These are phyloP conservation scores for Rhizophora apiculata DNA, from an alignment of 345 rosid species.

Conservation along the genomic window DNA sequence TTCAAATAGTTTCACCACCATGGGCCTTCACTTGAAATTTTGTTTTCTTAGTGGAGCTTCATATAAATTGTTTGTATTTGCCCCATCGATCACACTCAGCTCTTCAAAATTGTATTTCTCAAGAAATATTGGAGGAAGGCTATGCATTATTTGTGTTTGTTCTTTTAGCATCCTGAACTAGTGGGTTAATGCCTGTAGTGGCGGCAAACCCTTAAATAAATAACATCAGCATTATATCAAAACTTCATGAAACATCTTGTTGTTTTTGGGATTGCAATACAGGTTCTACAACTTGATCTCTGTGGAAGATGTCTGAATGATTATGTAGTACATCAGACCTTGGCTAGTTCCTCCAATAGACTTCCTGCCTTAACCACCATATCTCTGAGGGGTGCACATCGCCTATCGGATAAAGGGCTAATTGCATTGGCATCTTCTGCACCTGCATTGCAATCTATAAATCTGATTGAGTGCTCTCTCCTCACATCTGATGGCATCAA, in stretches of 20 bases:
- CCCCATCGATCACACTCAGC: neutral
- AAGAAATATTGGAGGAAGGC: neutral
- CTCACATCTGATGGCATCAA: slow-evolving; percentile 35
- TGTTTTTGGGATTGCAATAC: slow-evolving; percentile 15
- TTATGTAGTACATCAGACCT: slow-evolving; percentile 18
- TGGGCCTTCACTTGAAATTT: too few species aligned
- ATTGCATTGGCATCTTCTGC: slow-evolving; percentile 25
- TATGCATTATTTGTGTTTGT: neutral
- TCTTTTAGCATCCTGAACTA: neutral
- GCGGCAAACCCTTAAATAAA: neutral
- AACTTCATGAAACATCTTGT: neutral
- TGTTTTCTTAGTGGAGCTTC: too few species aligned
- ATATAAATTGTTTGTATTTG: too few species aligned
- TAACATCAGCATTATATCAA: neutral
- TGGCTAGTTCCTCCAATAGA: slow-evolving; percentile 19
- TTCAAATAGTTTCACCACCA: too few species aligned
- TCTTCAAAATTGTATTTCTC: neutral
- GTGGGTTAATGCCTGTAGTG: neutral
- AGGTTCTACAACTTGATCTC: slow-evolving; percentile 49
- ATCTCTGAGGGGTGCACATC: slow-evolving; percentile 46
- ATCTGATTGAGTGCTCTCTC: slow-evolving; percentile 43
- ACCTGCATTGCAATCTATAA: slow-evolving; percentile 42
- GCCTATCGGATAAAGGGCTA: slow-evolving; percentile 39
- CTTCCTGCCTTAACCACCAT: slow-evolving; percentile 36
- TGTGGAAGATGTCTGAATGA: slow-evolving; percentile 42